Base-by-base conservation (phyloP, 2,329 filamentous ascomycete genomes). In the Lachnellula occidentalis region DNA sequence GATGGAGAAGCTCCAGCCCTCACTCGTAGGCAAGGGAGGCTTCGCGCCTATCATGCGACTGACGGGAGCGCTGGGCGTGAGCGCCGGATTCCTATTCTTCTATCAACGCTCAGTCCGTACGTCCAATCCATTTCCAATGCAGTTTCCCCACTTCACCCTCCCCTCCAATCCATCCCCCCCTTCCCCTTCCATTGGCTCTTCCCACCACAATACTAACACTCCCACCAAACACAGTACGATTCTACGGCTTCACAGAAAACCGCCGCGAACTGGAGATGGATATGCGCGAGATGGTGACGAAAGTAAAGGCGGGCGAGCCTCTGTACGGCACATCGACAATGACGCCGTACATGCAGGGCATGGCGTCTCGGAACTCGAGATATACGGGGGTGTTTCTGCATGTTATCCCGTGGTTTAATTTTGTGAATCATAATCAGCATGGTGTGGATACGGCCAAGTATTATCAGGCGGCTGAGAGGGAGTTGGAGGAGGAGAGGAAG, bases 371-470 rank as follows among this genome's bases (percentile, higher is more conserved):
- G 65, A 95, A 99, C 77, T 96, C 91, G 68, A 82, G 94, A 69
- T 97, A 96, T 78, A 86, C 89, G 37, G 87, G 88, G 41, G 78
- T 94, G 34, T 94, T 92, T 73, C 76, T 89, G 62, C 87, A 91
- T 69, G 83, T 92, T 52, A 76, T 99, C 54, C 92, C 92, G 39
- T 97, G 92, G 94, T 92, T 96, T 76, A 99, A 99, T 78, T 88
- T 99, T 75, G 92, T 96, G 69, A 97, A 99, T 75, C 94, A 99
- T 75, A 86, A 83, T 70, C 82, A 84, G 71, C 94, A 99, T 72
- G 94, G 94, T 64, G 89, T 99, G 56, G 94, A 99, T 72, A 99
- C 94, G 34, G 91, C 92, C 61, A 99, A 99, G 78, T 99, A 99
- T 77, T 99, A 95, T 74, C 86, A 87, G 71, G 90, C 95, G 72